Percentiles rank a stretch among this genome's conserved stretches.
These are phyloP conservation scores for Paracorniculantispora psalliotae DNA, from an alignment of 2,329 filamentous ascomycete genomes.

Conservation along the genomic window DNA sequence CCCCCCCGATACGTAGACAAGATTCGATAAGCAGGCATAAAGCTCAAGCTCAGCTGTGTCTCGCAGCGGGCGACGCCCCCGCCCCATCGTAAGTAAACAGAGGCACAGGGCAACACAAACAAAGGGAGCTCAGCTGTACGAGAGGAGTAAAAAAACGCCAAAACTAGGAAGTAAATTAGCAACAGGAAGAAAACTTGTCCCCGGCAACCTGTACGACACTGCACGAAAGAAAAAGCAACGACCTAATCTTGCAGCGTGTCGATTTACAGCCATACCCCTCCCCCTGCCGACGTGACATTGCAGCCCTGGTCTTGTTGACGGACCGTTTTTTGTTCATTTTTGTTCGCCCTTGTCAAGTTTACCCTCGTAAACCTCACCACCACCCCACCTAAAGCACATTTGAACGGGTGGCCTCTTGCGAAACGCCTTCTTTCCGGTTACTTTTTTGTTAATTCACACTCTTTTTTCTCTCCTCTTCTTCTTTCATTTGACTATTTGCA, in stretches of 20 bases:
- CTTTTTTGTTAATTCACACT: not conserved
- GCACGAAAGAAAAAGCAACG: not conserved
- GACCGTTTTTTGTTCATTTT: not conserved
- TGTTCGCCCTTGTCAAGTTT: conserved; percentile 1
- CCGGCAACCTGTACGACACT: not conserved
- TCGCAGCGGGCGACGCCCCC: not conserved
- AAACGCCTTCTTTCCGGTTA: not conserved
- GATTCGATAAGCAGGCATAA: not conserved
- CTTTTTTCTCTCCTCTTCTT: not conserved
- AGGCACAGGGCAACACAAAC: not conserved
- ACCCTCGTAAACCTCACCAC: conserved; percentile 4
- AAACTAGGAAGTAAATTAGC: not conserved
- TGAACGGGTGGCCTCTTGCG: conserved; percentile 3
- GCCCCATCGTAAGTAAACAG: conserved; percentile 6
- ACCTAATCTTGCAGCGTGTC: not conserved
- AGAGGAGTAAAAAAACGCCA: not conserved
- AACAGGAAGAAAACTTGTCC: not conserved
- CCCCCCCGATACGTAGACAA: not conserved
- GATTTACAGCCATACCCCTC: not conserved
- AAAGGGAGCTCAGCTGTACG: not conserved
- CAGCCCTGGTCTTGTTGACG: not conserved
- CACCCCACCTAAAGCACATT: conserved; percentile 8
- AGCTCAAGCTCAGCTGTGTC: not conserved
- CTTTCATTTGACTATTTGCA: not conserved
- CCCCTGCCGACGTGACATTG: not conserved